Evolutionary conservation across 2,329 filamentous ascomycete genomes (phyloP), one percentile per base, ranked within the genome.

Genomic region (Alternaria viburni): DNA sequence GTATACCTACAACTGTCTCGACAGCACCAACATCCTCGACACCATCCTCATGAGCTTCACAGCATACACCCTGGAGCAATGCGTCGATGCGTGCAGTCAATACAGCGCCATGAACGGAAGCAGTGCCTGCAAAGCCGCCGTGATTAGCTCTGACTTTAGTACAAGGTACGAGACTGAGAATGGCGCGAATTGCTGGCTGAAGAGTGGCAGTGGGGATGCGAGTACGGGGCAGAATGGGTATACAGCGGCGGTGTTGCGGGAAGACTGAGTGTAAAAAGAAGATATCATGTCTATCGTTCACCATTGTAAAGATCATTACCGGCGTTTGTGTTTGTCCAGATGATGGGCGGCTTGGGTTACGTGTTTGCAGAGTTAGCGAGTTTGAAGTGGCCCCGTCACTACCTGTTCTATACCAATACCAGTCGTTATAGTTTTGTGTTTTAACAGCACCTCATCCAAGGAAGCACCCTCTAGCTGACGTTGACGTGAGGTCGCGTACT

Each of bases 21-120:
- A 56, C n/a, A 61, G 26, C 13, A 56, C 50, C 32, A 63, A 61
- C 26, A 57, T 63, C 23, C 45, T 59, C 3, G 36, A 55, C 13
- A 23, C 21, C 7, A 25, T 41, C 13, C 50, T 63, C 36, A 52
- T 60, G 44, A 23, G 30, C 11, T 61, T 63, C 13, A 63, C 51
- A 2, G 57, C 57, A 44, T 63, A 63, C 19, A 63, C 46, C 1
- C 28, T 61, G 17, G 50, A 63, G 36, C 61, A 60, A 46, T 63
- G 61, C 32, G 46, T 60, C 21, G 57, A 63, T 7, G 45, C 61
- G 5, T 63, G 57, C 15, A 63, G 57, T 55, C 61, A 63, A 19
- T 63, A 61, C 46, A 63, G 46, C 21, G 44, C 45, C 9, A 60
- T 61, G 25, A 9, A 25, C 28, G 44, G 8, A 12, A 57, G 52